Base-by-base conservation (phyloP, 2,329 filamentous ascomycete genomes). In the Diaporthe amygdali region DNA sequence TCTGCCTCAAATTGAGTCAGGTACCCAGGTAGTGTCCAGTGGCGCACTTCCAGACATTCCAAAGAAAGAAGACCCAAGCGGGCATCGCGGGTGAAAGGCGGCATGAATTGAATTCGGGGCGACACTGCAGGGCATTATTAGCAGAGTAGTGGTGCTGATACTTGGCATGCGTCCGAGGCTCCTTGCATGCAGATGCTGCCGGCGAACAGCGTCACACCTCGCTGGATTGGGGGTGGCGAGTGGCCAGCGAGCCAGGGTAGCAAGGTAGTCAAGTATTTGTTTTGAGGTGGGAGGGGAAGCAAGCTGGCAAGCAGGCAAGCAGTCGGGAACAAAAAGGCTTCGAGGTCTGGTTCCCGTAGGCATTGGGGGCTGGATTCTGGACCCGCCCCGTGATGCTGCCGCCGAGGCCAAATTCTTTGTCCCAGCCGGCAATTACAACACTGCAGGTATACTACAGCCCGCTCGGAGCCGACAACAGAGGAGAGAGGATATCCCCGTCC, bases 141-240 rank as follows among this genome's bases (percentile, higher is more conserved):
- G 56, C 8, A 12, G 25, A 17, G 37, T 39, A 37, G 59, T 27
- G 59, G 44, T 49, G 59, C 59, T 64, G 59, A 64, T 64, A 49
- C 59, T 64, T 64, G 59, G 59, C 59, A 64, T 20, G 59, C 30
- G 41, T 64, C 59, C 59, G 59, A 64, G 44, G 59, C 59, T 49
- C 59, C 59, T 30, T 64, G 59, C 44, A 41, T 64, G 59, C 59
- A 64, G 59, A 17, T 64, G 59, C 44, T 64, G 30, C 59, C 59
- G 59, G 59, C 44, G 44, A 37, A 37, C 44, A 49, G 59, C 59
- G 44, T 64, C 59, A 64, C 59, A 64, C 52, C 59, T 49, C 44
- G 25, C 56, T n/a, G 59, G 10, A 10, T 63, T 34, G 59, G 59
- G 59, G 59, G 59, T 63, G 59, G 59, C 59, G 59, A 63, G 39